Evolutionary conservation across 148 eudicot species (phyloP).

Genomic region (Limonium bicolor): DNA sequence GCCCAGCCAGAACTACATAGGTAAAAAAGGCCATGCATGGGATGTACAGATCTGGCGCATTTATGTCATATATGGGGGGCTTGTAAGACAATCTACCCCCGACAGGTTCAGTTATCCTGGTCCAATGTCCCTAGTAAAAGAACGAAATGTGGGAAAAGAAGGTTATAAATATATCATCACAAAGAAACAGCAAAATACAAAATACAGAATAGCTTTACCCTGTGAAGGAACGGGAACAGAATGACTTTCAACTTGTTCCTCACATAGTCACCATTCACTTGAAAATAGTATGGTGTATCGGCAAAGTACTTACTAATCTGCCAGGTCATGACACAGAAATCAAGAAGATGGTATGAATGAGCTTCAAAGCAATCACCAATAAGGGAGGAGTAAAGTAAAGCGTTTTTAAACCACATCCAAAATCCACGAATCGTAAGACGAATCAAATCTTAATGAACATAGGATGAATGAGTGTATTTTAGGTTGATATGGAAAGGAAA

Average conservation of each 20-base stretch:
- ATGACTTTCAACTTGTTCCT: conserved; percentile 91
- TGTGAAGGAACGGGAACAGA: conserved; percentile 80
- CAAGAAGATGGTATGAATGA: too few relatives aligned
- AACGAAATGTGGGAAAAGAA: background rate
- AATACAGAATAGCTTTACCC: conserved; percentile 35
- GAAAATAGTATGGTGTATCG: conserved; percentile 91
- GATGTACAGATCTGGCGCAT: conserved; percentile 86
- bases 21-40: conserved; percentile 93
- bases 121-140: conserved; percentile 71
- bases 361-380: too few relatives aligned
- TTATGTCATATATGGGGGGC: conserved; percentile 86
- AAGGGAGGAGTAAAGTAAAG: too few relatives aligned
- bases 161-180: background rate
- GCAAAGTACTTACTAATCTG: conserved; percentile 87
- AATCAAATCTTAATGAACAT: too few relatives aligned
- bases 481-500: too few relatives aligned
- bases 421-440: too few relatives aligned
- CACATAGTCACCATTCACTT: conserved; percentile 92
- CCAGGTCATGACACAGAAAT: background rate
- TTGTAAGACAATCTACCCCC: conserved; percentile 91
- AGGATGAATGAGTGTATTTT: too few relatives aligned
- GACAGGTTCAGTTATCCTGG: conserved; percentile 93
- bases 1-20: conserved; percentile 77
- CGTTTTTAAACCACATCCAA: too few relatives aligned
- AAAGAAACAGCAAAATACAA: conserved; percentile 1